A percentile compares a stretch with the other conserved stretches of the same genome.
These are phyloP conservation scores for Coffea canephora DNA, from an alignment of 257 asterid species.

Conservation along the genomic window DNA sequence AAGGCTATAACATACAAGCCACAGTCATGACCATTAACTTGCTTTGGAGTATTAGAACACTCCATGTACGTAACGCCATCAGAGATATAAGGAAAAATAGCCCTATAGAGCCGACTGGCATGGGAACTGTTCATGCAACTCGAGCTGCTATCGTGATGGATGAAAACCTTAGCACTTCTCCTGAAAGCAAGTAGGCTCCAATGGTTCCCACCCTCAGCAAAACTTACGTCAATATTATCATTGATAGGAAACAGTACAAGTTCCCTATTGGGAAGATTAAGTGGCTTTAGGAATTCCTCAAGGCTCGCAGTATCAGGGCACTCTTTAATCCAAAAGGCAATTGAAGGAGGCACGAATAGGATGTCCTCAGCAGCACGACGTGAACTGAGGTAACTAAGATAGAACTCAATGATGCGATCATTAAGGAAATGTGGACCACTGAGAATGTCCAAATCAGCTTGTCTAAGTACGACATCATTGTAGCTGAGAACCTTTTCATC, in stretches of 20 bases:
- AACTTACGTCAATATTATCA: constrained; percentile 52
- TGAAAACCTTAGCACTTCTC: constrained; percentile 48
- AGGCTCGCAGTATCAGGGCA: constrained; percentile 54
- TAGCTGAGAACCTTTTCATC: constrained; percentile 72
- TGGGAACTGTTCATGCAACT: constrained; percentile 32
- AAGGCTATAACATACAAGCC: constrained; percentile 71
- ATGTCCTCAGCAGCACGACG: constrained; percentile 48
- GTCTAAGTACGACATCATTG: constrained; percentile 69
- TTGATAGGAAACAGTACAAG: constrained; percentile 74
- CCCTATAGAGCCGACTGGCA: constrained; percentile 46
- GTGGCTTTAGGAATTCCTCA: constrained; percentile 63
- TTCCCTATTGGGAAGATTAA: constrained; percentile 46
- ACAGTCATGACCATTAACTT: constrained; percentile 69
- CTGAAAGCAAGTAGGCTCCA: constrained; percentile 79
- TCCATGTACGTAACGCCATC: constrained; percentile 35
- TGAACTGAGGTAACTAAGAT: constrained; percentile 63
- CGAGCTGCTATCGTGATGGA: constrained; percentile 69
- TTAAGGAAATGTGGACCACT: constrained; percentile 68
- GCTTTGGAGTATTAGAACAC: constrained; percentile 43
- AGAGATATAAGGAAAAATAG: constrained; percentile 29
- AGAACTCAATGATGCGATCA: constrained; percentile 83
- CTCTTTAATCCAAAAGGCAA: constrained; percentile 84
- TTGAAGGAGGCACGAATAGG: constrained; percentile 70
- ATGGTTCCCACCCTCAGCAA: constrained; percentile 77
- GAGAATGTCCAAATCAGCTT: constrained; percentile 67